Percentiles rank a stretch among this genome's conserved stretches.
phyloP scores from a whole-genome alignment of 139 green algal species.

The Haematococcus lacustris region DNA sequence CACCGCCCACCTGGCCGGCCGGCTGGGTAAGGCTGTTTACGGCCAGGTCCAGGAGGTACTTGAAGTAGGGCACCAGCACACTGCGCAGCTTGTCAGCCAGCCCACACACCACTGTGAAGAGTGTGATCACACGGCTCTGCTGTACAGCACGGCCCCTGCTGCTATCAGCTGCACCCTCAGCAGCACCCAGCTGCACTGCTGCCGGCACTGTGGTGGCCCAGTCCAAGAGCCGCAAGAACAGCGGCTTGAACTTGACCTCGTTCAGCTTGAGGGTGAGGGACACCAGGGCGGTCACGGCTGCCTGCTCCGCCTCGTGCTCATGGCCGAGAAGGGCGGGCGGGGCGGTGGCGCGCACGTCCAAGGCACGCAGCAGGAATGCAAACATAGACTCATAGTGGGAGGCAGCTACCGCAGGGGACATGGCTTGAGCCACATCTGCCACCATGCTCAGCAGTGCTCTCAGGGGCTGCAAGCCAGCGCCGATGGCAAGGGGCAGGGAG shows the following conservation, averaged over 20 bases:
- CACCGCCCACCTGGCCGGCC: conserved; percentile 9
- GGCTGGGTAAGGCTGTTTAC: conserved; percentile 41
- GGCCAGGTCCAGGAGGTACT: conserved; percentile 45
- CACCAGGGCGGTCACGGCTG: conserved; percentile 48
- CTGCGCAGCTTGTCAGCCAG: conserved; percentile 66
- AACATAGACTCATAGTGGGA: conserved; percentile 56
- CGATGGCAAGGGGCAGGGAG: conserved; percentile 1
- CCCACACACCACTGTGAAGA: conserved; percentile 46
- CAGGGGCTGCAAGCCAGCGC: not conserved
- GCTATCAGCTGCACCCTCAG: not conserved
- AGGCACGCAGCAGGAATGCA: conserved; percentile 57
- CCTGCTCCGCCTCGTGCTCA: conserved; percentile 35
- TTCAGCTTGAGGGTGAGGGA: conserved; percentile 82
- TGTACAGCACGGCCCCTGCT: not conserved
- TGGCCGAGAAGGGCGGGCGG: conserved; percentile 7
- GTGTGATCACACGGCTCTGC: conserved; percentile 28
- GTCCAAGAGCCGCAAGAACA: conserved; percentile 83
- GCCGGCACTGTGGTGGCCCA: conserved; percentile 49
- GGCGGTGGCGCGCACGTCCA: conserved; percentile 56
- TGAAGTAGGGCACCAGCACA: conserved; percentile 82
- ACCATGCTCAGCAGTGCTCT: conserved; percentile 37
- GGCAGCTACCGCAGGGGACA: conserved; percentile 49
- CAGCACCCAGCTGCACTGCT: not conserved
- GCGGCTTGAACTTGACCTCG: conserved; percentile 82
- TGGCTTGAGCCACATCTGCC: conserved; percentile 3